Base-by-base conservation (phyloP, 2,329 filamentous ascomycete species). In the Aspergillus aculeatus region DNA sequence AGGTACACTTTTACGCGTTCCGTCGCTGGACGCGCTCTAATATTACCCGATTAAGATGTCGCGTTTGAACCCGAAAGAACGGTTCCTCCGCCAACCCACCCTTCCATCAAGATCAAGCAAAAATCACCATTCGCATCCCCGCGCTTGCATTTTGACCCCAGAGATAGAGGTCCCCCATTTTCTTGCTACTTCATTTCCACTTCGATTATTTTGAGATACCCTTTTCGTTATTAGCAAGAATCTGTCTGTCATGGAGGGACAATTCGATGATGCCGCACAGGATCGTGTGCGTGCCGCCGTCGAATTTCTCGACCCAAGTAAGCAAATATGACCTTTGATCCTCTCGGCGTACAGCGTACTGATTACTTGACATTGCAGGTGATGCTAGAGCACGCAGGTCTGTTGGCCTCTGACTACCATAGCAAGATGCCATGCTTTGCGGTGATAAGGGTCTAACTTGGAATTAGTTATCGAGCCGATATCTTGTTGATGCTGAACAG, bases 221-320 rank as follows among this genome's bases (percentile, higher is more conserved):
- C 53, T 21, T 49, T 24, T 44, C 47, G 47, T 16, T 54, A 59
- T 41, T 50, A 56, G 52, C 52, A 63, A 58, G 57, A 60, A 58
- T 59, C 58, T 60, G 54, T 61, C 38, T 64, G 66, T 59, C 59
- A 92, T 95, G 90, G 89, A 92, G 68, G 84, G 82, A 62, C 81
- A 86, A 67, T 86, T 89, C 77, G 93, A 97, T 83, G 91, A 95
- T 77, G 91, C 89, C 66, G 87, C 89, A 69, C 85, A 87, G 69
- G 89, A 96, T 80, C 91, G 92, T 70, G 86, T 96, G 75, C 89
- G 92, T 69, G 86, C 89, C 65, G 92, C 92, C n/a, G 85, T 89
- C 69, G 93, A 97, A 75, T 97, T 98, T 72, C 86, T 98, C 48
- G 94, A 97, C 81, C 94, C 94, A 62, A 88, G 92, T 96, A 84